A percentile compares a stretch with the other conserved stretches of the same genome.
phyloP scores from a whole-genome alignment of 2,329 filamentous ascomycete genomes.

The Fusarium humuli region DNA sequence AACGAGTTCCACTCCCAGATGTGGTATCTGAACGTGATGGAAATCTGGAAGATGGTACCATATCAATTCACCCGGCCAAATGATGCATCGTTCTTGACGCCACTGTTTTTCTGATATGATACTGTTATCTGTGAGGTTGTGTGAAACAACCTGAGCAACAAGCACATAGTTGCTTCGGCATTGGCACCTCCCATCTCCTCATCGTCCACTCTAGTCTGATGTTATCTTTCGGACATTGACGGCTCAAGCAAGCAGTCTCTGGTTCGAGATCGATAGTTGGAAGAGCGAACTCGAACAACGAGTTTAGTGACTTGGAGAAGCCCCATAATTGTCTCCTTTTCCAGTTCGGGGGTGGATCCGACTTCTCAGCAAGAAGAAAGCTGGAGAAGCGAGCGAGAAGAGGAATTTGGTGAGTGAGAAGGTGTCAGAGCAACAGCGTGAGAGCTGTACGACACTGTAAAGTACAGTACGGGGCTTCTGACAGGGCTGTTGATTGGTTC shows the following conservation, averaged over 20 bases:
- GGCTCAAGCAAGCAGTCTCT: constrained; percentile 25
- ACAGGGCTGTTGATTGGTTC: constrained; percentile 30
- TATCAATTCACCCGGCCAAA: constrained; percentile 20
- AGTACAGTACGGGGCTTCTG: background rate
- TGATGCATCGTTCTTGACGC: constrained; percentile 20
- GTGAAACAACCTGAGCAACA: constrained; percentile 9
- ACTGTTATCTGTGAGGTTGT: constrained; percentile 15
- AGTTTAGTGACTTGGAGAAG: constrained; percentile 12
- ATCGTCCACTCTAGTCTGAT: constrained; percentile 4
- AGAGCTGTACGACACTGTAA: constrained; percentile 8
- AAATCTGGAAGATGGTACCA: constrained; percentile 28
- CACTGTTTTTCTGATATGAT: constrained; percentile 28
- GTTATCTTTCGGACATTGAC: constrained; percentile 12
- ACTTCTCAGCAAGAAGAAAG: constrained; percentile 21
- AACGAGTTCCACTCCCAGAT: constrained; percentile 41
- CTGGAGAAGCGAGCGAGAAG: constrained; percentile 14
- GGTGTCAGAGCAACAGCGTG: background rate
- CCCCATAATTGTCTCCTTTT: constrained; percentile 28
- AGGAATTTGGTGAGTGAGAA: constrained; percentile 2
- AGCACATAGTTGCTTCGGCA: constrained; percentile 18
- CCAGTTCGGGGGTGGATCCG: constrained; percentile 18
- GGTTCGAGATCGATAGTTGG: constrained; percentile 3
- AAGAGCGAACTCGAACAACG: background rate
- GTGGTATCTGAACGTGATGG: constrained; percentile 2
- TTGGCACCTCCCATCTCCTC: constrained; percentile 14